phyloP scores from a whole-genome alignment of 2,329 filamentous ascomycete species.

The Ophiostoma australiae region DNA sequence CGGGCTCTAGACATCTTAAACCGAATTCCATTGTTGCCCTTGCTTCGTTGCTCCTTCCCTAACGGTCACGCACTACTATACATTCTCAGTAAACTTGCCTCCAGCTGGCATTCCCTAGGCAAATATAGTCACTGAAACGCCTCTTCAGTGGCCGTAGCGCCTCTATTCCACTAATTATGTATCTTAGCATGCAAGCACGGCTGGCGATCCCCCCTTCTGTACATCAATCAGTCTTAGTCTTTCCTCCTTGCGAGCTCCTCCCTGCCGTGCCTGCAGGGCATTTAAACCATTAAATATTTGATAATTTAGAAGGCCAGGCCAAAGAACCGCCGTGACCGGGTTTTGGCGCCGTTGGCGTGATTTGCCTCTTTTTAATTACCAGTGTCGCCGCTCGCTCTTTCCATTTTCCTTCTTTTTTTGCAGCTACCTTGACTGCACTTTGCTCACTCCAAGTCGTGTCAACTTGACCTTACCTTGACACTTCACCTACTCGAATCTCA shows the following conservation, averaged over 20 bases:
- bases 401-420: background rate
- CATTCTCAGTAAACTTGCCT: background rate
- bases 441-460: background rate
- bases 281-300: background rate
- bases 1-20: background rate
- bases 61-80: background rate
- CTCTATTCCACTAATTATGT: too few species aligned
- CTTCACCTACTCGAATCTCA: background rate
- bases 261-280: background rate
- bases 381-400: background rate
- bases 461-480: background rate
- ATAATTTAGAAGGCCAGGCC: background rate
- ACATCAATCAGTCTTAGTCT: background rate
- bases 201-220: background rate
- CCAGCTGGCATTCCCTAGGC: background rate
- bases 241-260: background rate
- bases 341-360: constrained; percentile 19
- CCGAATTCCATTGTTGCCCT: background rate
- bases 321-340: constrained; percentile 7
- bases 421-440: background rate
- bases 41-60: background rate
- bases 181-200: too few species aligned
- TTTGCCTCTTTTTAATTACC: constrained; percentile 17
- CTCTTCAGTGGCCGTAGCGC: background rate
- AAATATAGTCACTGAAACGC: background rate